A percentile compares a stretch with the other conserved stretches of the same genome.
phyloP scores from a whole-genome alignment of 306 rosid genomes.

The Dryas octopetala region DNA sequence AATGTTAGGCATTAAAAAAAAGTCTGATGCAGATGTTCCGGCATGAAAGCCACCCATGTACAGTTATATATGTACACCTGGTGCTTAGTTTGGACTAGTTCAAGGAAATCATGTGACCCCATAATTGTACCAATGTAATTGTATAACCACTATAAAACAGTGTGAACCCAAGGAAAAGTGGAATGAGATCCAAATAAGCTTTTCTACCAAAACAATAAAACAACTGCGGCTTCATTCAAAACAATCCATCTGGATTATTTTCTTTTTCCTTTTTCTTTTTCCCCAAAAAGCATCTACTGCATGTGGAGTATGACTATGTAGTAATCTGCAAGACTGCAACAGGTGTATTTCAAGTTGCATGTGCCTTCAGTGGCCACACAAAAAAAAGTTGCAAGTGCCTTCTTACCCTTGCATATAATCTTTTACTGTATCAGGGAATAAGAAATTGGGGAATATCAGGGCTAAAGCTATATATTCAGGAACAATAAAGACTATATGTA shows the following conservation, averaged over 20 bases:
- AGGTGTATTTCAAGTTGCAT: too few relatives aligned
- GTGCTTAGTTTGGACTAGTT: not conserved
- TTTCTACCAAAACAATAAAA: too few relatives aligned
- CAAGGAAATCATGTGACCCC: not conserved
- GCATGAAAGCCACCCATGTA: not conserved
- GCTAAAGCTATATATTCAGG: not conserved
- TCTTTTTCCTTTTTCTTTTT: not conserved
- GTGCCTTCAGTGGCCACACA: too few relatives aligned
- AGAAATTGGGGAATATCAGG: not conserved
- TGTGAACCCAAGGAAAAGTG: too few relatives aligned
- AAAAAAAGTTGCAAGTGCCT: too few relatives aligned
- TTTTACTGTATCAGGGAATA: not conserved
- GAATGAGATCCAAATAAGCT: too few relatives aligned
- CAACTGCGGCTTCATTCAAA: not conserved
- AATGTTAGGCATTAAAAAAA: not conserved
- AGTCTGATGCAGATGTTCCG: slow-evolving; percentile 1
- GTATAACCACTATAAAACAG: too few relatives aligned
- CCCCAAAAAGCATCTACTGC: too few relatives aligned
- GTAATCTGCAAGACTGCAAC: too few relatives aligned
- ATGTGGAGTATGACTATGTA: too few relatives aligned
- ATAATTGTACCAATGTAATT: too few relatives aligned
- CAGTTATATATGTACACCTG: not conserved
- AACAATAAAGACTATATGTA: not conserved
- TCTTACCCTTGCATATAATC: not conserved
- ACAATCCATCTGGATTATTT: not conserved